These are phyloP conservation scores for bread wheat (Triticum aestivum) DNA, from an alignment of 176 grass and related monocot genomes.

Conservation along the genomic window IWGSC_CS_RefSeq_v2.1 NC_057807.1:137683332-137683831, in stretches of 20 bases:
- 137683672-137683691: constrained; percentile 19
- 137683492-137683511: constrained; percentile 6
- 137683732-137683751: constrained; percentile 32
- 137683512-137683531: neutral
- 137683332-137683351: neutral
- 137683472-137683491: constrained; percentile 7
- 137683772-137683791: constrained; percentile 83
- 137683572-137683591: neutral
- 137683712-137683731: constrained; percentile 10
- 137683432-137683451: neutral
- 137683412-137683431: neutral
- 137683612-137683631: neutral
- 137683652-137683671: neutral
- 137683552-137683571: neutral
- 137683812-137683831: constrained; percentile 91
- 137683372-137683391: neutral
- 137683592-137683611: neutral
- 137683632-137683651: neutral
- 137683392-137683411: neutral
- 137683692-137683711: constrained; percentile 26
- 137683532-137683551: neutral
- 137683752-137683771: constrained; percentile 46
- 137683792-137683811: constrained; percentile 95
- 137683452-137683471: neutral
- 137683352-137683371: neutral